phyloP scores from a whole-genome alignment of 2,329 filamentous ascomycete species.

The Microcyclosporella mali region DNA sequence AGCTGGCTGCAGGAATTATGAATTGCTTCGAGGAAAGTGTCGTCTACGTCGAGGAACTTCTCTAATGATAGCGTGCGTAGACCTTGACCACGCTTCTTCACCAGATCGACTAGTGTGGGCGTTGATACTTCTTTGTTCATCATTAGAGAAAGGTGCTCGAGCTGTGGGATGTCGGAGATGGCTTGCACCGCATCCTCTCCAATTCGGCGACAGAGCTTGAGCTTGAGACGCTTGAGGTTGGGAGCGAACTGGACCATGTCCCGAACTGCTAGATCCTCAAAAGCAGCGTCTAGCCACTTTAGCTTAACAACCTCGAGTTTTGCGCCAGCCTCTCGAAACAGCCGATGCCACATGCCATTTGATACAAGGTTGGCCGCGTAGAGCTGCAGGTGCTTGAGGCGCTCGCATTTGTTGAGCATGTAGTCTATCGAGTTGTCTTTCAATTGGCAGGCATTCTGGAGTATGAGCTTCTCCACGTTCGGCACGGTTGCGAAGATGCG shows the following conservation, averaged over 20 bases:
- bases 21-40: conserved; percentile 64
- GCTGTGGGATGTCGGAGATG: conserved; percentile 54
- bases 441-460: conserved; percentile 84
- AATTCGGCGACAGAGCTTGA: conserved; percentile 72
- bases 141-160: conserved; percentile 71
- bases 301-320: conserved; percentile 65
- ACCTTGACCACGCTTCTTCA: conserved; percentile 56
- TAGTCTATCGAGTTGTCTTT: conserved; percentile 81
- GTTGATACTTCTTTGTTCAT: conserved; percentile 54
- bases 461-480: conserved; percentile 61
- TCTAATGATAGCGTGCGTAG: conserved; percentile 75
- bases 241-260: conserved; percentile 60
- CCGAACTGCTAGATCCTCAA: conserved; percentile 63
- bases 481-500: conserved; percentile 73
- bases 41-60: conserved; percentile 59
- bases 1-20: conserved; percentile 63
- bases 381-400: conserved; percentile 68
- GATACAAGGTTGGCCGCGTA: conserved; percentile 80
- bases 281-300: conserved; percentile 76
- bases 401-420: conserved; percentile 63
- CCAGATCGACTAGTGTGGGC: conserved; percentile 53
- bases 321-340: conserved; percentile 60
- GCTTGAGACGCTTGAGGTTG: conserved; percentile 66
- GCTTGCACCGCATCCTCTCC: conserved; percentile 59
- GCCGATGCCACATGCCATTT: conserved; percentile 66